Evolutionary conservation across 495 filamentous ascomycete species (phyloP).

Genomic region (Xylaria longipes): DNA sequence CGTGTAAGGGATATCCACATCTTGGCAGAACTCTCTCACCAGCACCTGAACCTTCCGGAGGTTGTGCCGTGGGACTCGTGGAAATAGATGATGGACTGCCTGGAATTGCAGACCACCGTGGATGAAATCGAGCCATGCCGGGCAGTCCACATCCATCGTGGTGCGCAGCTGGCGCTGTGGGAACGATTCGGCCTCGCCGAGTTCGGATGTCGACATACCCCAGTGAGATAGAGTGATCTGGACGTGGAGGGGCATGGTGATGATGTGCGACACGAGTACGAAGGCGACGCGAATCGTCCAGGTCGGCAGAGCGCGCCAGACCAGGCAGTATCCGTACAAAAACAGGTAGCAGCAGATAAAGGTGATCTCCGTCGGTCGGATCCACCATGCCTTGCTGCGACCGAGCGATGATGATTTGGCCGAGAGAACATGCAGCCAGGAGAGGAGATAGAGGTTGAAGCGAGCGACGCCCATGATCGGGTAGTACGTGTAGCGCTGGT

Average conservation of each 20-base stretch:
- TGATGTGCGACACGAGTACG: constrained; percentile 53
- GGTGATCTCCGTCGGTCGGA: constrained; percentile 51
- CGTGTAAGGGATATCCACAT: constrained; percentile 51
- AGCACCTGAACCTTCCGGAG: constrained; percentile 48
- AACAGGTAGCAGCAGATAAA: constrained; percentile 53
- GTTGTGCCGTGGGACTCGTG: constrained; percentile 55
- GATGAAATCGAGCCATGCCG: constrained; percentile 54
- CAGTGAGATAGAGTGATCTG: constrained; percentile 61
- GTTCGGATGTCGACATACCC: constrained; percentile 56
- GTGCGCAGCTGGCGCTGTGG: constrained; percentile 56
- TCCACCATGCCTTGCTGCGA: constrained; percentile 52
- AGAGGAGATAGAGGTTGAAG: constrained; percentile 57
- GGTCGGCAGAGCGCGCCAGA: constrained; percentile 50
- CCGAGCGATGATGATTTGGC: constrained; percentile 41
- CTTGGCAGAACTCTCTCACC: constrained; percentile 51
- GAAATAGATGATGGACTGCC: constrained; percentile 57
- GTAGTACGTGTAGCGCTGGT: constrained; percentile 58
- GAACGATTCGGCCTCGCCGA: constrained; percentile 55
- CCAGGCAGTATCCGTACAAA: constrained; percentile 53
- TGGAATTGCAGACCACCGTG: constrained; percentile 60
- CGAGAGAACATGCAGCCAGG: constrained; percentile 52
- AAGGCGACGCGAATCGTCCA: constrained; percentile 53
- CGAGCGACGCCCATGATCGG: constrained; percentile 59
- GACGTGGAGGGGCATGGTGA: constrained; percentile 58
- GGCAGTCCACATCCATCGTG: constrained; percentile 59